phyloP scores from a whole-genome alignment of 176 grass and related monocot genomes.

The Zoysia pacifica region DNA sequence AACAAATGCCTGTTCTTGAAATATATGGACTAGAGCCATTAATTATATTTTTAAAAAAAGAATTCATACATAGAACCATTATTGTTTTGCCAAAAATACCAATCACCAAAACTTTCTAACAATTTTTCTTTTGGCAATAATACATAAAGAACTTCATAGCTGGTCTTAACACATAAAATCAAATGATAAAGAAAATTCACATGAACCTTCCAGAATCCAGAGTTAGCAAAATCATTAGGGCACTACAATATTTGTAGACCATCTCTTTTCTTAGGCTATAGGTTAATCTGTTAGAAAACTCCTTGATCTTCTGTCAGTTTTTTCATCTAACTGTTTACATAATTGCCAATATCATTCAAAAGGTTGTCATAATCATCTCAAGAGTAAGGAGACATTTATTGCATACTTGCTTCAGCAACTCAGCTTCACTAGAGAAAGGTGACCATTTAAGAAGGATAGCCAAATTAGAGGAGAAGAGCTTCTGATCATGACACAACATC shows the following conservation, averaged over 20 bases:
- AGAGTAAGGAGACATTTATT: conserved; percentile 16
- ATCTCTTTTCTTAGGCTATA: conserved; percentile 19
- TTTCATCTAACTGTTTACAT: conserved; percentile 21
- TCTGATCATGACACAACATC: conserved; percentile 72
- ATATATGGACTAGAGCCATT: conserved; percentile 14
- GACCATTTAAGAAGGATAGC: conserved; percentile 88
- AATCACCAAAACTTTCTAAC: neutral
- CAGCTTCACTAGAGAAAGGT: conserved; percentile 79
- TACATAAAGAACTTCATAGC: neutral
- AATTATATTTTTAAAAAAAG: conserved; percentile 21
- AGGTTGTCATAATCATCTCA: conserved; percentile 26
- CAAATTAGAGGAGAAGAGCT: conserved; percentile 89
- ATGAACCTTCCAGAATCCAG: neutral
- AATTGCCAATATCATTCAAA: conserved; percentile 33
- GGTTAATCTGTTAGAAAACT: conserved; percentile 2
- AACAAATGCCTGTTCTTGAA: conserved; percentile 10
- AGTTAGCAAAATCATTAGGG: conserved; percentile 13
- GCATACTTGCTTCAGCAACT: conserved; percentile 85
- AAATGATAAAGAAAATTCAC: conserved; percentile 26
- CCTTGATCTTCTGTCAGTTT: conserved; percentile 16
- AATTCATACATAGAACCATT: conserved; percentile 18
- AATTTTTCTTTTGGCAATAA: conserved; percentile 1
- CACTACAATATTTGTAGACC: neutral
- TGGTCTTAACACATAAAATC: conserved; percentile 7
- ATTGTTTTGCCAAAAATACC: neutral